Base-by-base conservation (phyloP, 2,329 filamentous ascomycete species). In the Annulohypoxylon truncatum region DNA sequence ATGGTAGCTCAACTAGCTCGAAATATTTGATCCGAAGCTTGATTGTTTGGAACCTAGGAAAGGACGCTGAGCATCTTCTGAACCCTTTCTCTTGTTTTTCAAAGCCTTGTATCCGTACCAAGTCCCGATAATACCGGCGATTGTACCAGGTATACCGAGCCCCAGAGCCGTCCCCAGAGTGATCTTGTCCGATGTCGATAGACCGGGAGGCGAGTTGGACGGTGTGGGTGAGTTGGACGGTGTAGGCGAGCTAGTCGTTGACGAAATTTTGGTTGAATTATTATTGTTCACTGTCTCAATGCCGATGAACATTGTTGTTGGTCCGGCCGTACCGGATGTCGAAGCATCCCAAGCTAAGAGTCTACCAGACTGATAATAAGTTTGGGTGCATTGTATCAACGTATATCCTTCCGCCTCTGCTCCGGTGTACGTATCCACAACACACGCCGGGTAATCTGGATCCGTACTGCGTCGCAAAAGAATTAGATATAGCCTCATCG, bases 141-240 rank as follows among this genome's bases (percentile, higher is more conserved):
- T 52, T 31, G 51, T 57, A 1, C 51, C 62, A 7, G 62, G 62
- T 22, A 65, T 10, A 22, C 62, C 56, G 20, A 65, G 15, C 1
- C 62, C 62, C 7, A 65, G 15, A 5, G 61, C 44, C 2, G 61
- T 59, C 6, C 54, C 61, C 1, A 64, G 48, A 0, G 55, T 47
- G 4, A 65, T 65, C 24, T 57, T 61, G 38, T 65, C 62, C 1
- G 62, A 65, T 3, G 42, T 54, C 38, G 54, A 59, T 9, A 64
- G 28, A 6, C 53, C 60, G 8, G n/a, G 20, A 2, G 57, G 7
- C 8, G 35, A 42, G n/a, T 44, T 26, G 33, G 40, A 35, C 50
- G 50, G 31, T 38, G 35, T 18, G 6, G 50, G 31, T 38, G 35
- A 38, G 6, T 5, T 6, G 1, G 35, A 15, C 8, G 35, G 10